Conservation (phyloP, 108 stramenopile species). For the Pseudonitzschia delicatissima region DNA sequence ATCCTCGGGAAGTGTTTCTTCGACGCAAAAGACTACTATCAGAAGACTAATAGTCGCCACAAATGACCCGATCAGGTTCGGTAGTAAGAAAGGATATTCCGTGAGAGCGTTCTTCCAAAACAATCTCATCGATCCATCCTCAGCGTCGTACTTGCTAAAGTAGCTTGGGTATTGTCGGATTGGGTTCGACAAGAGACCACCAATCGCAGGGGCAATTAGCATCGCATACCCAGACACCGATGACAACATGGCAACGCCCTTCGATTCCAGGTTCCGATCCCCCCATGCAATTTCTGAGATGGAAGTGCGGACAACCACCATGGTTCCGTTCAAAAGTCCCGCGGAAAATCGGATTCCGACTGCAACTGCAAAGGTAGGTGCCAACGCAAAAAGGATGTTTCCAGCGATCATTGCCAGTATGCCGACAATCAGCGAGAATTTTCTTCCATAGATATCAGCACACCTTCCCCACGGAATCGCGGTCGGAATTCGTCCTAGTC, state of each 20-base stretch:
- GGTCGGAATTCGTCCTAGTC: constrained; percentile 50
- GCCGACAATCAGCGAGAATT: constrained; percentile 39
- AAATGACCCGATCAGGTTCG: constrained; percentile 46
- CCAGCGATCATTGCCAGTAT: constrained; percentile 34
- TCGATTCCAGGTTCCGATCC: constrained; percentile 42
- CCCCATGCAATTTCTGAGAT: constrained; percentile 50
- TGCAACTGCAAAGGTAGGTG: constrained; percentile 44
- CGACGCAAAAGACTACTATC: constrained; percentile 31
- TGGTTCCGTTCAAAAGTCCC: constrained; percentile 50
- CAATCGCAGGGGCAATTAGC: constrained; percentile 53
- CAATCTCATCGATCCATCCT: background rate
- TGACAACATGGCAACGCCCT: constrained; percentile 44
- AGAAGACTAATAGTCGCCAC: constrained; percentile 34
- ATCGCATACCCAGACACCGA: constrained; percentile 58
- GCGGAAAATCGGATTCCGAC: constrained; percentile 40
- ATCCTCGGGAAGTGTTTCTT: constrained; percentile 49
- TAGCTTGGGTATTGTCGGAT: constrained; percentile 33
- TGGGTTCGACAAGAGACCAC: constrained; percentile 62
- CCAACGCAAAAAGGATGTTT: constrained; percentile 56
- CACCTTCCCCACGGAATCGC: constrained; percentile 53
- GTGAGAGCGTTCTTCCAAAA: constrained; percentile 19
- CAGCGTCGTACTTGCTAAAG: constrained; percentile 27
- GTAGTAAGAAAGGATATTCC: constrained; percentile 61
- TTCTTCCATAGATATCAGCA: constrained; percentile 65
- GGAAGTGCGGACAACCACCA: constrained; percentile 47